Percentiles rank a stretch among this genome's conserved stretches.
Evolutionary conservation across 225 moss, liverwort and hornwort genomes (phyloP).

Genomic region (Sphagnum tenellum): DNA sequence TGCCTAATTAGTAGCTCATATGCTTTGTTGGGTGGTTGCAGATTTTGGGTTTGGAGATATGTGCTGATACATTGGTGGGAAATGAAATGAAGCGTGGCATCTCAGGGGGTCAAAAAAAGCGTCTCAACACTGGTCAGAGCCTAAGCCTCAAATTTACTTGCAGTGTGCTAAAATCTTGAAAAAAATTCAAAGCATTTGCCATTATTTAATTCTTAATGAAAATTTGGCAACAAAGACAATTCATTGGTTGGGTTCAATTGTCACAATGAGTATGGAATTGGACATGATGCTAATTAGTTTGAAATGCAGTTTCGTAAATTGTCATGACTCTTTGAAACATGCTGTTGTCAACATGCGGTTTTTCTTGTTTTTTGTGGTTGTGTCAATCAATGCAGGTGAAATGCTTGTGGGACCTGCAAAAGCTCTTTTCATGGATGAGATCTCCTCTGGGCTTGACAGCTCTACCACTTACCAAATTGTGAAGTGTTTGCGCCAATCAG

Average conservation of each 20-base stretch:
- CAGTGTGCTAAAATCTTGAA: no score
- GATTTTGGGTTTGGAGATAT: constrained; percentile 15
- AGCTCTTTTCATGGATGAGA: constrained; percentile 85
- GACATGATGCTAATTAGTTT: no score
- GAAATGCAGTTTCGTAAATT: no score
- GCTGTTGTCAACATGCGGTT: no score
- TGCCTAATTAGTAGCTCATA: no score
- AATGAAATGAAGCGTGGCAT: constrained; percentile 27
- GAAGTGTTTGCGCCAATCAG: constrained; percentile 60
- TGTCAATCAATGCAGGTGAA: constrained; percentile 25
- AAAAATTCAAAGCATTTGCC: no score
- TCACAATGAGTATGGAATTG: no score
- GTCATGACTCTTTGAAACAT: no score
- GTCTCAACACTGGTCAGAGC: constrained; percentile 18
- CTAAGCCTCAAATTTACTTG: no score
- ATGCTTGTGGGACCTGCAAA: constrained; percentile 78
- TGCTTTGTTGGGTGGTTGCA: no score
- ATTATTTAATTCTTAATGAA: no score
- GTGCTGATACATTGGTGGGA: constrained; percentile 23
- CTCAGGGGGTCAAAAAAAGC: constrained; percentile 32
- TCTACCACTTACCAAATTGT: constrained; percentile 78
- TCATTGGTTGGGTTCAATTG: neutral
- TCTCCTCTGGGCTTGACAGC: constrained; percentile 70
- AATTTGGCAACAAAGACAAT: neutral
- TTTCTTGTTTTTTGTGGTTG: no score